Evolutionary conservation across 208 protist genomes (phyloP).

Genomic region (Trypanosoma boissoni): DNA sequence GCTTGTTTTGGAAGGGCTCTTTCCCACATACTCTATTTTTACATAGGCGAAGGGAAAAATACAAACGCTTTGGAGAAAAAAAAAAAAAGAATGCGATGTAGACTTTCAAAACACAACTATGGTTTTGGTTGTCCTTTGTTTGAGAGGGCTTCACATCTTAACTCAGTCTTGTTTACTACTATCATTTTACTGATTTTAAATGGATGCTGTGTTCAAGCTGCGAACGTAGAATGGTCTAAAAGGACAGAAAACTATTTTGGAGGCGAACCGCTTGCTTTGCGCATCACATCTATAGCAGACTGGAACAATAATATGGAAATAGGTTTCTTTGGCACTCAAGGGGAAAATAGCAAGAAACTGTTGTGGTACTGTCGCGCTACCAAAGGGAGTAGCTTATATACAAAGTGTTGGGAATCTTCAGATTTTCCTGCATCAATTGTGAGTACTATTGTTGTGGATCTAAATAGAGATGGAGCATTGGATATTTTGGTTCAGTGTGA

Average conservation of each 20-base stretch:
- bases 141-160: no score
- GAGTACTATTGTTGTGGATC: conserved; percentile 44
- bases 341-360: conserved; percentile 13
- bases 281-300: conserved; percentile 18
- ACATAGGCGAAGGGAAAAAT: neutral
- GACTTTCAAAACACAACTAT: neutral
- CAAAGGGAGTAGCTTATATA: neutral
- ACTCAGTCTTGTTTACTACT: no score
- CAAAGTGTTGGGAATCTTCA: conserved; percentile 13
- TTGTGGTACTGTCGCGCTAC: conserved; percentile 19
- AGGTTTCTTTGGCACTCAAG: conserved; percentile 18
- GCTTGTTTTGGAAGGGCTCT: no score
- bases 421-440: conserved; percentile 30
- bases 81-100: neutral
- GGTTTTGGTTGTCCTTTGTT: neutral
- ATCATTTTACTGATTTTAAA: no score
- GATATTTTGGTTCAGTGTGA: conserved; percentile 46
- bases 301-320: conserved; percentile 13
- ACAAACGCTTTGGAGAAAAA: neutral
- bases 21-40: neutral
- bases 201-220: neutral
- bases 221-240: conserved; percentile 7
- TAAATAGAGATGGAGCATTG: conserved; percentile 30
- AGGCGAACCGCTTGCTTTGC: neutral
- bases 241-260: conserved; percentile 11